Evolutionary conservation across 2,329 filamentous ascomycete genomes (phyloP).

Genomic region (Furcasterigmium sp.): DNA sequence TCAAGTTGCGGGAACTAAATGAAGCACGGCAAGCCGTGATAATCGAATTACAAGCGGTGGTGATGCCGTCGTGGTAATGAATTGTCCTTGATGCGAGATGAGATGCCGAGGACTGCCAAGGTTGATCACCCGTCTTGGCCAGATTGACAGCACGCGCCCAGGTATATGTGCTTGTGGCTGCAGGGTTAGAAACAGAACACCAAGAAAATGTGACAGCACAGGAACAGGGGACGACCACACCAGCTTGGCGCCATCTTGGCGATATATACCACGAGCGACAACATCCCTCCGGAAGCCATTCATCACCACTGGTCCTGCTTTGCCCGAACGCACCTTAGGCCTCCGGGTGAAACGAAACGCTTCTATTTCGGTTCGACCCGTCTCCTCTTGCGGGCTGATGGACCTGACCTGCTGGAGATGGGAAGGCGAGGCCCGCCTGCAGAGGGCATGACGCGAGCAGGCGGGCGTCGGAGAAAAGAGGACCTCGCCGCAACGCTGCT

Average conservation of each 20-base stretch:
- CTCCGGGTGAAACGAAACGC: neutral
- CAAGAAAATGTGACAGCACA: neutral
- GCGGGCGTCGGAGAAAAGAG: neutral
- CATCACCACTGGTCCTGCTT: neutral
- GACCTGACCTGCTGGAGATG: neutral
- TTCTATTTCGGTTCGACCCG: neutral
- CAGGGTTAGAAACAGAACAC: neutral
- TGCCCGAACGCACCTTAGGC: neutral
- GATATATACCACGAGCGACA: neutral
- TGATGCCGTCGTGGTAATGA: too few relatives aligned
- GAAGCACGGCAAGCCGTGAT: too few relatives aligned
- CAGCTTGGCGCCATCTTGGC: neutral
- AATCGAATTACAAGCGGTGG: too few relatives aligned
- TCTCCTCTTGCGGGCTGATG: neutral
- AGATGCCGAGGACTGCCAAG: neutral
- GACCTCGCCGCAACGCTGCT: too few relatives aligned
- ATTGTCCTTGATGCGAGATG: too few relatives aligned
- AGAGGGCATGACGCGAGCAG: neutral
- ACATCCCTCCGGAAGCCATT: neutral
- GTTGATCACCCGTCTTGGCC: neutral
- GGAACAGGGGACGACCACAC: neutral
- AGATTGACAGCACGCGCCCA: neutral
- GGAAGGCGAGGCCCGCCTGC: neutral
- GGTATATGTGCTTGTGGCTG: too few relatives aligned
- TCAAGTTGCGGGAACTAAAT: too few relatives aligned